Conservation (phyloP, 2,329 filamentous ascomycete species). For the Cercospora brassicicola region DNA sequence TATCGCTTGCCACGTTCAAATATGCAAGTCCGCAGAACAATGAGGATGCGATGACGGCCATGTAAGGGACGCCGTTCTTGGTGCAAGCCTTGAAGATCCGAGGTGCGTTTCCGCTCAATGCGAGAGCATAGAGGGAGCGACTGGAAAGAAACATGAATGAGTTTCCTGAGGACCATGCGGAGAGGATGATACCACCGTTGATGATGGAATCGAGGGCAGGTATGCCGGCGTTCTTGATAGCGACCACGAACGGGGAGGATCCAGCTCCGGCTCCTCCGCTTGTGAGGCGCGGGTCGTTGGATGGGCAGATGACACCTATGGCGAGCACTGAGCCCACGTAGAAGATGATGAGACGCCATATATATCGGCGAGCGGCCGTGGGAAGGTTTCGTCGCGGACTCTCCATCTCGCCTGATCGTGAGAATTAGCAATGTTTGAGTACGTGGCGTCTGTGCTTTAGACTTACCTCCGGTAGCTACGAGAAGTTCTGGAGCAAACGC, state of each 20-base stretch:
- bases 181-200: slow-evolving; percentile 67
- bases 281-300: slow-evolving; percentile 53
- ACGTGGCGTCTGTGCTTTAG: not conserved
- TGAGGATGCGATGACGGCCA: slow-evolving; percentile 47
- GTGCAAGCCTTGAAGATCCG: slow-evolving; percentile 55
- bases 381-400: slow-evolving; percentile 61
- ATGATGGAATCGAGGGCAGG: slow-evolving; percentile 63
- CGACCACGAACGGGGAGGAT: slow-evolving; percentile 34
- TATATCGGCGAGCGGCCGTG: slow-evolving; percentile 59
- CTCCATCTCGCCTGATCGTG: slow-evolving; percentile 62
- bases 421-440: not conserved
- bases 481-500: slow-evolving; percentile 58
- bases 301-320: slow-evolving; percentile 62
- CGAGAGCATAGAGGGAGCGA: slow-evolving; percentile 55
- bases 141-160: slow-evolving; percentile 56
- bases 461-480: slow-evolving; percentile 45
- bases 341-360: slow-evolving; percentile 64
- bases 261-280: slow-evolving; percentile 32
- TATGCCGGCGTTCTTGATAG: slow-evolving; percentile 53
- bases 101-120: slow-evolving; percentile 66
- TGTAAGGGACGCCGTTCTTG: slow-evolving; percentile 58
- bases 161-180: slow-evolving; percentile 60
- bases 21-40: slow-evolving; percentile 52
- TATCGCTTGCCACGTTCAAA: slow-evolving; percentile 49
- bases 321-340: slow-evolving; percentile 59